Evolutionary conservation across 78 protist species (phyloP).

Genomic region (Creolimax fragrantissima): DNA sequence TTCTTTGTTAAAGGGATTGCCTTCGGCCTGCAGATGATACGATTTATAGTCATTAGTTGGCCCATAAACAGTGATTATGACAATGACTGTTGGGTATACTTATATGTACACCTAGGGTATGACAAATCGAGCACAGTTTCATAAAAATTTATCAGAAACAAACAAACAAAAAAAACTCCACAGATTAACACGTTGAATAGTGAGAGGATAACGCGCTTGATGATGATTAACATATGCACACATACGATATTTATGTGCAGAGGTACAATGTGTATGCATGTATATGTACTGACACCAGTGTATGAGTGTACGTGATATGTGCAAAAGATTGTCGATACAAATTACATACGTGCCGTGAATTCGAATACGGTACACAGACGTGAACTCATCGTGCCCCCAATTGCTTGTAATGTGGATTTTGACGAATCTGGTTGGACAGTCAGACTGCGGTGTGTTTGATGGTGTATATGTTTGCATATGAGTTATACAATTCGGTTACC

Average conservation of each 20-base stretch:
- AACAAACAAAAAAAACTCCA: background rate
- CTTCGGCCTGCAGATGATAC: no score
- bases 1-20: no score
- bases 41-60: no score
- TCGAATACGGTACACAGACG: background rate
- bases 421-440: background rate
- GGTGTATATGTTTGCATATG: background rate
- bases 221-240: background rate
- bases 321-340: no score
- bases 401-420: background rate
- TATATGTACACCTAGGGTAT: background rate
- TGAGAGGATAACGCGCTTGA: background rate
- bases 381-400: background rate
- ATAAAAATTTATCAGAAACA: background rate
- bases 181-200: background rate
- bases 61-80: background rate
- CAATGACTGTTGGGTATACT: background rate
- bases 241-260: background rate
- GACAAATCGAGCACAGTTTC: background rate
- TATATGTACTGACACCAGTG: background rate
- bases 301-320: background rate
- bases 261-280: background rate
- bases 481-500: background rate
- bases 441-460: background rate
- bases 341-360: background rate